These are phyloP conservation scores for Craspedostauros australis DNA, from an alignment of 108 stramenopile species.

Conservation along the genomic window DNA sequence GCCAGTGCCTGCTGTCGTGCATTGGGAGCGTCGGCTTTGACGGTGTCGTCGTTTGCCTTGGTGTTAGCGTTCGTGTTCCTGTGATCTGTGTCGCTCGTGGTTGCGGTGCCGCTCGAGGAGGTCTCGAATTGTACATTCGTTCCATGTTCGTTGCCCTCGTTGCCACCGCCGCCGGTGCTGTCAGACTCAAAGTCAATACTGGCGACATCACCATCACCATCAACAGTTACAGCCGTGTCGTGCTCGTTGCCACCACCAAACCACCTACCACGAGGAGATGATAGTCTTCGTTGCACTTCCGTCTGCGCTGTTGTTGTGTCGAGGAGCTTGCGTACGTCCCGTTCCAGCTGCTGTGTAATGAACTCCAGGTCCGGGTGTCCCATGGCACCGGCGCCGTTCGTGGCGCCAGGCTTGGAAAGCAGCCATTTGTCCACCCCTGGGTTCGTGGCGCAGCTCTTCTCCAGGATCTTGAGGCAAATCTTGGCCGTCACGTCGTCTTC, in stretches of 20 bases:
- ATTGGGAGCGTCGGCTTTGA: background rate
- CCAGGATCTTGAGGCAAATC: slow-evolving; percentile 86
- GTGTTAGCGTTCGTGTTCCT: background rate
- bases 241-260: background rate
- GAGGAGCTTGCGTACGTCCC: slow-evolving; percentile 36
- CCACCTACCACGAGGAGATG: background rate
- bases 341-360: slow-evolving; percentile 34
- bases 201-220: background rate
- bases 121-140: background rate
- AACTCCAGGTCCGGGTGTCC: slow-evolving; percentile 8
- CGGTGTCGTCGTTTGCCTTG: background rate
- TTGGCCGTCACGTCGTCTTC: slow-evolving; percentile 70
- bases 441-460: slow-evolving; percentile 85
- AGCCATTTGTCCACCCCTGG: slow-evolving; percentile 66
- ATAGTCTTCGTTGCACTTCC: background rate
- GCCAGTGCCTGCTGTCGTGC: background rate
- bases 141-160: background rate
- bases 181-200: background rate
- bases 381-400: background rate
- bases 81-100: background rate
- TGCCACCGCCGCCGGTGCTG: background rate
- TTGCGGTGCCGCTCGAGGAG: background rate
- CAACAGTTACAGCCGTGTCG: background rate
- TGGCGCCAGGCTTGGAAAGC: slow-evolving; percentile 9
- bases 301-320: slow-evolving; percentile 11